A percentile compares a stretch with the other conserved stretches of the same genome.
Conservation (phyloP, 169 alveolate genomes). For the Plasmodium relictum region DNA sequence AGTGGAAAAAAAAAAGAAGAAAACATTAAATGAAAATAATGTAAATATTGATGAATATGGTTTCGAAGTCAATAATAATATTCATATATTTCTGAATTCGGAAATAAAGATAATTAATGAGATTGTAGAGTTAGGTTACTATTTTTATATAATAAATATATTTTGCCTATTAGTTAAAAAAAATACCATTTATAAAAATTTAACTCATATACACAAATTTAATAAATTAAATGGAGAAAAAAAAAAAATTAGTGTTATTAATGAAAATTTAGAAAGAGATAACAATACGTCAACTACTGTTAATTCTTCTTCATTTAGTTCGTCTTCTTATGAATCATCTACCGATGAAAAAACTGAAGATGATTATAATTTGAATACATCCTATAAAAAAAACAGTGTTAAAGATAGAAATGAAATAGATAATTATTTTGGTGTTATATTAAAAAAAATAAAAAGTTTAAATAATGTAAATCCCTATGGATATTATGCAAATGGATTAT, state of each 20-base stretch:
- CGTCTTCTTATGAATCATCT: constrained; percentile 11
- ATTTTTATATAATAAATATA: constrained; percentile 66
- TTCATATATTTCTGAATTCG: constrained; percentile 77
- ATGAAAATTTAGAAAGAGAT: constrained; percentile 10
- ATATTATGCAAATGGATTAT: constrained; percentile 79
- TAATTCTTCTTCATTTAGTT: constrained; percentile 20
- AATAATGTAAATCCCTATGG: constrained; percentile 77
- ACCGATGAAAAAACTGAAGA: constrained; percentile 22
- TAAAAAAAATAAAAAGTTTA: constrained; percentile 59
- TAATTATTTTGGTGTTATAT: constrained; percentile 77
- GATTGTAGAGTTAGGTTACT: constrained; percentile 77
- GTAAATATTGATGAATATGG: constrained; percentile 75
- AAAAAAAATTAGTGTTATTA: constrained; percentile 12
- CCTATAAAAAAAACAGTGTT: constrained; percentile 21
- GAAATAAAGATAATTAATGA: constrained; percentile 78
- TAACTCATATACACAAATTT: constrained; percentile 77
- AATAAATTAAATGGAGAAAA: constrained; percentile 52
- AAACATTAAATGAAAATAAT: constrained; percentile 61
- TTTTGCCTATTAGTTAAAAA: constrained; percentile 70
- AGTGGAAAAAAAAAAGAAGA: constrained; percentile 38
- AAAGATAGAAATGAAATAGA: constrained; percentile 55
- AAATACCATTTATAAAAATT: constrained; percentile 59
- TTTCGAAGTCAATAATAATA: constrained; percentile 79
- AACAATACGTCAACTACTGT: constrained; percentile 15
- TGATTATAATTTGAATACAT: constrained; percentile 23